Conservation (phyloP, 1,284 basidiomycete species). For the Exobasidium rhododendri region DNA sequence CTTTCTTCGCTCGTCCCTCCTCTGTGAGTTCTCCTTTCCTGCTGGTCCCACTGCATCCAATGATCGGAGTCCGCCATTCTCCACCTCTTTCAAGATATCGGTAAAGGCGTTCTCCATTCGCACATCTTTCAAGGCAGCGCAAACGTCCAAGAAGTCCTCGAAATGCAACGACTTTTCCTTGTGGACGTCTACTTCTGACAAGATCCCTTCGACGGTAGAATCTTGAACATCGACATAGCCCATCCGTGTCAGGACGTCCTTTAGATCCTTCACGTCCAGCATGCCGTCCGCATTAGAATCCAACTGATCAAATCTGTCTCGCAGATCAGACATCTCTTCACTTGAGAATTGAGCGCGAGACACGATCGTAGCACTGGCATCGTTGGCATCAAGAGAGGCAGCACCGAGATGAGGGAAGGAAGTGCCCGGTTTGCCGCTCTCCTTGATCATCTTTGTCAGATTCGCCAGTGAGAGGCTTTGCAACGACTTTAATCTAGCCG, state of each 20-base stretch:
- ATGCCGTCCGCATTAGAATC: slow-evolving; percentile 45
- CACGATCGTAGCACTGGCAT: slow-evolving; percentile 27
- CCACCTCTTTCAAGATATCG: slow-evolving; percentile 41
- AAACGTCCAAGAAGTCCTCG: slow-evolving; percentile 47
- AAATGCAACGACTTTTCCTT: slow-evolving; percentile 44
- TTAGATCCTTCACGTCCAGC: slow-evolving; percentile 42
- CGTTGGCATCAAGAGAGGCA: slow-evolving; percentile 29
- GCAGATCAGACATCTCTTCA: slow-evolving; percentile 45
- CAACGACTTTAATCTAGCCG: slow-evolving; percentile 35
- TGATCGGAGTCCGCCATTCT: slow-evolving; percentile 22
- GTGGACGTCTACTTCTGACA: slow-evolving; percentile 44
- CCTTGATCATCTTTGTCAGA: slow-evolving; percentile 31
- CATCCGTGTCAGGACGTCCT: slow-evolving; percentile 38
- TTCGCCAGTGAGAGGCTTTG: slow-evolving; percentile 33
- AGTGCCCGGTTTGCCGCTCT: slow-evolving; percentile 13
- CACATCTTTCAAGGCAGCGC: slow-evolving; percentile 45
- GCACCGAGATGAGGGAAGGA: slow-evolving; percentile 18
- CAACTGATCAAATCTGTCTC: slow-evolving; percentile 38
- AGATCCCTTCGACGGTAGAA: slow-evolving; percentile 35
- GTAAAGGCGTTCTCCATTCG: slow-evolving; percentile 42
- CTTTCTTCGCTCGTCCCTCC: slow-evolving; percentile 40
- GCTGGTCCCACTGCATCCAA: slow-evolving; percentile 36
- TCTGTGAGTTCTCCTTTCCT: slow-evolving; percentile 34
- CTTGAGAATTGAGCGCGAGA: slow-evolving; percentile 39
- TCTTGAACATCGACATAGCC: slow-evolving; percentile 44